Evolutionary conservation across 2,329 filamentous ascomycete species (phyloP).

Genomic region (Alternaria ethzedia): DNA sequence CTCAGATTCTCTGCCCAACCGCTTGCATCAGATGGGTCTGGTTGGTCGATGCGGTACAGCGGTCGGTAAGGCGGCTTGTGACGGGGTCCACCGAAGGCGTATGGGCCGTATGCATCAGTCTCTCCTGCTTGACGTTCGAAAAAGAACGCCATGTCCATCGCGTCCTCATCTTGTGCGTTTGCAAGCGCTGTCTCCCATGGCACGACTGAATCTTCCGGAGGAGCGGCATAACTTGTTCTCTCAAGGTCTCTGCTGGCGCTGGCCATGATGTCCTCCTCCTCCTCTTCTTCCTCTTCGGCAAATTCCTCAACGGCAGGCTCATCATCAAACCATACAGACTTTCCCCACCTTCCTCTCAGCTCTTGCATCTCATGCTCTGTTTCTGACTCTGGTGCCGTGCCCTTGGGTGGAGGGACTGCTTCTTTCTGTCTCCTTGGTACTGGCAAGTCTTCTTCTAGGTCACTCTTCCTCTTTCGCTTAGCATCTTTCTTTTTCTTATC

Average conservation of each 20-base stretch:
- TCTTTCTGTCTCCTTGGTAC: not conserved
- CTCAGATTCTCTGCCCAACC: slow-evolving; percentile 36
- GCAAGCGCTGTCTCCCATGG: not conserved
- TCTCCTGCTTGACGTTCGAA: slow-evolving; percentile 10
- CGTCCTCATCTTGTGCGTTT: not conserved
- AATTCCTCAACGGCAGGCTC: not conserved
- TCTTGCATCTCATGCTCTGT: not conserved
- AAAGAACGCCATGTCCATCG: not conserved
- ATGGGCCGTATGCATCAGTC: slow-evolving; percentile 13
- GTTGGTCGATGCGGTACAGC: slow-evolving; percentile 18
- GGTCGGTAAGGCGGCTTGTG: slow-evolving; percentile 21
- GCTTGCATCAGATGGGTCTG: slow-evolving; percentile 20
- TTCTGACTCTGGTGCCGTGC: not conserved
- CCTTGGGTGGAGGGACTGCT: not conserved
- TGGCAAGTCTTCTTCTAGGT: not conserved
- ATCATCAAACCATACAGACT: not conserved
- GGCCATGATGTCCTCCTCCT: not conserved
- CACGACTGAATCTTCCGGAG: not conserved
- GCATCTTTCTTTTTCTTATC: not conserved
- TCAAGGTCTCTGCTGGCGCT: not conserved
- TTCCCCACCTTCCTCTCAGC: not conserved
- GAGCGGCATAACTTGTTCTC: slow-evolving; percentile 9
- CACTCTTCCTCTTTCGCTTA: not conserved
- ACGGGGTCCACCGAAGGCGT: slow-evolving; percentile 30
- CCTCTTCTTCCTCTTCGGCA: not conserved